Conservation (phyloP, 257 asterid species). For the Plectranthus barbatus region DNA sequence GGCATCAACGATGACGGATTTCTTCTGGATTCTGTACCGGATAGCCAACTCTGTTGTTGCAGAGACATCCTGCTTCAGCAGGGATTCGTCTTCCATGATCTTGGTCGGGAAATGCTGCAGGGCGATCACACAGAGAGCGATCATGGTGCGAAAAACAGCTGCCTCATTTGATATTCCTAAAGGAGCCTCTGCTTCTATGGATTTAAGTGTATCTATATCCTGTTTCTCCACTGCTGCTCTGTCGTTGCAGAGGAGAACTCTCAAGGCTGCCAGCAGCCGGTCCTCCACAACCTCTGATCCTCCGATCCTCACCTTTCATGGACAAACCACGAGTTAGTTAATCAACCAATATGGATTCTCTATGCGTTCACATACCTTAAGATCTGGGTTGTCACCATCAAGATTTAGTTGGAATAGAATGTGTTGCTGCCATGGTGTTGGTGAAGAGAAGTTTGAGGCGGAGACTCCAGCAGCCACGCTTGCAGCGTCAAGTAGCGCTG, state of each 20-base stretch:
- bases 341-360: background rate
- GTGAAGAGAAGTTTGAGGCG: conserved; percentile 65
- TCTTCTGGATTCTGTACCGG: conserved; percentile 67
- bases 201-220: conserved; percentile 43
- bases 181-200: conserved; percentile 50
- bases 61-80: conserved; percentile 39
- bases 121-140: conserved; percentile 73
- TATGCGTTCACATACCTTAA: conserved; percentile 42
- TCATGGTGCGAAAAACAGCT: conserved; percentile 51
- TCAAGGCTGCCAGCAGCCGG: conserved; percentile 69
- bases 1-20: conserved; percentile 54
- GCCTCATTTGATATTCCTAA: conserved; percentile 53
- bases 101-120: conserved; percentile 77
- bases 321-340: background rate
- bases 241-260: conserved; percentile 58
- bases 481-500: conserved; percentile 91
- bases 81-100: conserved; percentile 78
- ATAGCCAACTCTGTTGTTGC: conserved; percentile 55
- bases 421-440: conserved; percentile 73
- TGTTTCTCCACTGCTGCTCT: conserved; percentile 42
- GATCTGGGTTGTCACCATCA: conserved; percentile 50
- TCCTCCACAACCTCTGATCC: conserved; percentile 73
- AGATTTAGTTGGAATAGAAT: conserved; percentile 52
- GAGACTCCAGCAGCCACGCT: conserved; percentile 75
- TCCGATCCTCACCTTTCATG: conserved; percentile 64